Evolutionary conservation across 2,329 filamentous ascomycete genomes (phyloP), one percentile per base, ranked within the genome.

Genomic region (Hypomyces rosellus): DNA sequence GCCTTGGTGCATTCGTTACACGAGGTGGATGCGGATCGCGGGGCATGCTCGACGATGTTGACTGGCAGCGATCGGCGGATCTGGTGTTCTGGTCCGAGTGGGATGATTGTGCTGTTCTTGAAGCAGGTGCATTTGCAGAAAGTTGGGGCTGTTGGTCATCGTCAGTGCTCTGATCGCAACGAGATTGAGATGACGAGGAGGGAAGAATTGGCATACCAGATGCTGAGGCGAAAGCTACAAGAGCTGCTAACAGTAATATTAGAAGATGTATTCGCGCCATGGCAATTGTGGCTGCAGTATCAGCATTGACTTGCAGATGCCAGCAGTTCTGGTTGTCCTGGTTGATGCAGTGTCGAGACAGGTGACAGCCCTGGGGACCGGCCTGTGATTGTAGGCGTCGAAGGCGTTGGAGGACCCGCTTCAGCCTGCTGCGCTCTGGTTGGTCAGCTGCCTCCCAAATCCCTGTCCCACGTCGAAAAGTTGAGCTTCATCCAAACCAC

Each of bases 91-190:
- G 76, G 74, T n/a, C 74, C 77, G 9, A 84, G 74, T 13, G 77
- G 74, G 61, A 85, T 82, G 60, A 85, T 82, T 57, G 81, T 85
- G 73, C 78, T 82, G 70, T 85, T 85, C 59, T 79, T 80, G 70
- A 83, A 83, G 70, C 82, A 85, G 58, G 80, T 85, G 69, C 82
- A 85, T 74, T 85, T 85, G 74, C 82, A 85, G 64, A 85, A 85
- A 2, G 78, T 80, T 15, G 80, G 81, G 40, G 80, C 76, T 33
- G 77, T 81, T 84, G 60, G 13, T 34, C 11, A 49, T 25, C 38
- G 22, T 8, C 25, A 43, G 41, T 12, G 22, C 20, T 42, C 40
- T 25, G 41, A 15, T 36, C 54, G 43, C 36, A 37, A 38, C 14
- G 16, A n/a, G n/a, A n/a, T 20, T 8, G 37, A 33, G 49, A 49